Evolutionary conservation across 805 yeast species (phyloP), one percentile per base, ranked within the genome.

Genomic region (Kodamaea fukazawae): DNA sequence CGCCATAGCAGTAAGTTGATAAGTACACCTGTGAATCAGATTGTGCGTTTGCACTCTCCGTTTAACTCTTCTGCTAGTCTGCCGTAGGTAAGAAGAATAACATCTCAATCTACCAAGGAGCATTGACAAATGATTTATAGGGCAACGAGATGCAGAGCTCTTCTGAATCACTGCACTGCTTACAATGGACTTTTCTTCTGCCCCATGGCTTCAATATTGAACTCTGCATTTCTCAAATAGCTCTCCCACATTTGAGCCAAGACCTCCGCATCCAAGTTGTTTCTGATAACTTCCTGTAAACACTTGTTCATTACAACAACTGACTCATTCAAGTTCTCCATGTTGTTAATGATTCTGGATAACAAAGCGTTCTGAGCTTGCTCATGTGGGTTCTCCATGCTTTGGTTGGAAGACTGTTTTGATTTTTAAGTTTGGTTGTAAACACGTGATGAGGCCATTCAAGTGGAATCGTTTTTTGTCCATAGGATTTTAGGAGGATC

Each of bases 311-410:
- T 63, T 3, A 78, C 75, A 7, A 67, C 72, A 1, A 87, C 77
- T 27, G 88, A 82, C 44, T 80, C 85, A 54, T 87, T 87, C 47
- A 87, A 63, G 45, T 81, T 70, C 51, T 83, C 88, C 58, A 86
- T 78, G 49, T 83, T 85, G 57, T 76, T 78, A 36, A 84, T 78
- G n/a, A 86, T 85, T 46, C 96, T 76, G 8, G 86, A 77, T 29
- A 84, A 67, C 15, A 88, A 66, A 11, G 87, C 87, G 47, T 76
- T 81, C 55, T 87, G 96, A 5, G 78, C 84, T 54, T 83, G 84
- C 51, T 85, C 90, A 54, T 86, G 90, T 3, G 96, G 96, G 51
- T 86, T 86, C 61, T 86, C 88, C 95, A 86, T 85, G 29, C 35
- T 49, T 37, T 36, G 11, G 15, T n/a, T 20, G 23, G 15, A n/a